phyloP scores from a whole-genome alignment of 2,329 filamentous ascomycete genomes.

The Colletotrichum zoysiae region DNA sequence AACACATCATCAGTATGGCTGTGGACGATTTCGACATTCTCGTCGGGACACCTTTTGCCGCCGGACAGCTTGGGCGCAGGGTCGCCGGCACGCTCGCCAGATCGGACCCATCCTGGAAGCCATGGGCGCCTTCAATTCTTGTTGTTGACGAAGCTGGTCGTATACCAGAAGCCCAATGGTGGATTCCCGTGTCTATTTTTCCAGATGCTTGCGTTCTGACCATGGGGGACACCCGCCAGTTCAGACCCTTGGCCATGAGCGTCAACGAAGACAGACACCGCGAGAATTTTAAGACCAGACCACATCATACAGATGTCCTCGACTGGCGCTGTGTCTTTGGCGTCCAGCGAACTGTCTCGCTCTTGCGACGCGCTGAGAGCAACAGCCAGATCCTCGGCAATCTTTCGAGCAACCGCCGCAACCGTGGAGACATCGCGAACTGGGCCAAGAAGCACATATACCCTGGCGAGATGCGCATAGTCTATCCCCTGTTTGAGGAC shows the following conservation, averaged over 20 bases:
- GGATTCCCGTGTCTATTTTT: conserved; percentile 19
- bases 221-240: conserved; percentile 26
- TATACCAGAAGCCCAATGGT: conserved; percentile 26
- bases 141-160: conserved; percentile 29
- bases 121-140: conserved; percentile 9
- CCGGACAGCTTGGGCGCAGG: conserved; percentile 16
- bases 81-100: not conserved
- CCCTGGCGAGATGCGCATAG: conserved; percentile 19
- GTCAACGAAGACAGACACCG: not conserved
- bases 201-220: conserved; percentile 9
- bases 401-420: conserved; percentile 26
- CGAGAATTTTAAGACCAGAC: not conserved
- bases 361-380: conserved; percentile 21
- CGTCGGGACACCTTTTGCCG: conserved; percentile 25
- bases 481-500: not conserved
- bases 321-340: conserved; percentile 20
- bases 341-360: conserved; percentile 14
- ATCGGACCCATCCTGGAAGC: not conserved
- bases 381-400: conserved; percentile 3
- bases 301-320: not conserved
- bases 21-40: conserved; percentile 14
- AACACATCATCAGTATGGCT: not conserved
- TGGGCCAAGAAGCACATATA: conserved; percentile 24
- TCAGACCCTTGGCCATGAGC: conserved; percentile 19
- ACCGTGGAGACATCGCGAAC: conserved; percentile 16